phyloP scores from a whole-genome alignment of 345 rosid genomes.

The Salix arbutifolia region DNA sequence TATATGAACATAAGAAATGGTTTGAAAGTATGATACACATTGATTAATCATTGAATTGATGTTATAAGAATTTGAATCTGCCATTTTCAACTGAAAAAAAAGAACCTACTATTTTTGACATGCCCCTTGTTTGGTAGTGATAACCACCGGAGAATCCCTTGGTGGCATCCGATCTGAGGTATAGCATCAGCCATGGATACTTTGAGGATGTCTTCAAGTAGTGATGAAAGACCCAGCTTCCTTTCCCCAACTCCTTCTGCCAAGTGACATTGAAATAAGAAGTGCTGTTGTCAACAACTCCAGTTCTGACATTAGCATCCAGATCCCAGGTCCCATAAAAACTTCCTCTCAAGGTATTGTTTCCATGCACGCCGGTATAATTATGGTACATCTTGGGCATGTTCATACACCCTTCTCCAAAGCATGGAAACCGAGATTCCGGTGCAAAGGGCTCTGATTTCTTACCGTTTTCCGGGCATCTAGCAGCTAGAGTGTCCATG shows the following conservation, averaged over 20 bases:
- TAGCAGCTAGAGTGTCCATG: constrained; percentile 49
- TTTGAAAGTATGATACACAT: not conserved
- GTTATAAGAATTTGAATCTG: no score
- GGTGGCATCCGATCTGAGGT: constrained; percentile 86
- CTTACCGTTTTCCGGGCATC: constrained; percentile 63
- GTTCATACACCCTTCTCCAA: constrained; percentile 77
- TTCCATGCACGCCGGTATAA: constrained; percentile 32
- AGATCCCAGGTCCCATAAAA: constrained; percentile 70
- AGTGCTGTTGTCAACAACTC: constrained; percentile 5
- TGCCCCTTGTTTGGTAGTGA: constrained; percentile 74
- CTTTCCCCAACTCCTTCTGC: constrained; percentile 65
- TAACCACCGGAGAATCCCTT: constrained; percentile 71
- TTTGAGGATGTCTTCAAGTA: constrained; percentile 61
- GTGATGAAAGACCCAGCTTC: constrained; percentile 68
- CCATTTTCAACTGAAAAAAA: not conserved
- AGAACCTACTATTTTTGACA: constrained; percentile 45
- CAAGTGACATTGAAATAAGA: constrained; percentile 66
- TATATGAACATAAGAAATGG: not conserved
- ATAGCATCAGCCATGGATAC: constrained; percentile 91
- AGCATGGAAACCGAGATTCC: constrained; percentile 54
- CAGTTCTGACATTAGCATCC: constrained; percentile 21
- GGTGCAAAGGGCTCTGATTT: constrained; percentile 39
- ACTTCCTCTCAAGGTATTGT: constrained; percentile 53
- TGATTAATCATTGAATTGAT: no score
- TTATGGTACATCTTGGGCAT: constrained; percentile 54